These are phyloP conservation scores for Pseudocercospora fuligena DNA, from an alignment of 2,329 filamentous ascomycete species.

Conservation along the genomic window DNA sequence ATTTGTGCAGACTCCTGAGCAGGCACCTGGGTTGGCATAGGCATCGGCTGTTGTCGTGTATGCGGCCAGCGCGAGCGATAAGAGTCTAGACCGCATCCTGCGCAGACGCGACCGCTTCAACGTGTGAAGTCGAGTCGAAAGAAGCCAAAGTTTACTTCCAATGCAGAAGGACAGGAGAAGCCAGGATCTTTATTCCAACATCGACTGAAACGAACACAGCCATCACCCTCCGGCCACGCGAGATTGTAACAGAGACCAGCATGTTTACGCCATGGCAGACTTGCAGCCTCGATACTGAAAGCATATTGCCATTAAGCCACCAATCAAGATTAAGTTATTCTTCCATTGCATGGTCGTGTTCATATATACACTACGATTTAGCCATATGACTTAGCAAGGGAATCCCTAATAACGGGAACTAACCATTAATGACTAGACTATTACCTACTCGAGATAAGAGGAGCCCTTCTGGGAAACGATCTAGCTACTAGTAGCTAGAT, in stretches of 20 bases:
- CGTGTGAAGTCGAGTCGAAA: not conserved
- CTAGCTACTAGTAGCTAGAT: too few species aligned
- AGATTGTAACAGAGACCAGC: not conserved
- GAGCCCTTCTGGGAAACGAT: too few species aligned
- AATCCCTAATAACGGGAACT: too few species aligned
- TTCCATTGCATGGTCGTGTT: not conserved
- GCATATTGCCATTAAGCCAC: constrained; percentile 1
- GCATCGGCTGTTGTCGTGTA: constrained; percentile 31
- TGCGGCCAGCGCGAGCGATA: constrained; percentile 25
- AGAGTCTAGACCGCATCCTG: constrained; percentile 7
- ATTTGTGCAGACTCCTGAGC: constrained; percentile 50
- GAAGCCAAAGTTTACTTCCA: not conserved
- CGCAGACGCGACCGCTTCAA: not conserved
- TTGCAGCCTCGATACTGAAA: not conserved
- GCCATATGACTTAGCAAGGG: too few species aligned
- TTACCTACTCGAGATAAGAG: too few species aligned
- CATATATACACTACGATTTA: too few species aligned
- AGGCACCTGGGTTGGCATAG: constrained; percentile 48
- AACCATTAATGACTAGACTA: too few species aligned
- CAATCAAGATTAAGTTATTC: not conserved
- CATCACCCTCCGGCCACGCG: not conserved
- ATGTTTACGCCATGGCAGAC: constrained; percentile 2
- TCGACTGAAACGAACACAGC: not conserved
- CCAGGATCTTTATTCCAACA: not conserved
- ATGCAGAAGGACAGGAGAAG: not conserved